Base-by-base conservation (phyloP, 2,329 filamentous ascomycete species). In the Dactylellina cionopaga region DNA sequence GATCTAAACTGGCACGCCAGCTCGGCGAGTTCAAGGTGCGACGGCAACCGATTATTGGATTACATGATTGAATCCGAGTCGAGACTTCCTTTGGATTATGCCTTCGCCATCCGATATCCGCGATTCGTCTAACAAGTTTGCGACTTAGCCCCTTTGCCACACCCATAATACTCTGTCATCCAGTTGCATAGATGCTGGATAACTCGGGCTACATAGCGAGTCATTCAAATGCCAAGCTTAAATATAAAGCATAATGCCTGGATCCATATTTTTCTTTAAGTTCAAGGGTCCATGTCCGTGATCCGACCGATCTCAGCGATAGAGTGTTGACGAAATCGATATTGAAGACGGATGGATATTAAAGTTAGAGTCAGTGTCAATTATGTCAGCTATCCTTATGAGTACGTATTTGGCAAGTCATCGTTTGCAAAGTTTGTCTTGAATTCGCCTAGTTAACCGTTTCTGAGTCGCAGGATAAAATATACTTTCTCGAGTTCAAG, bases 321-420 rank as follows among this genome's bases (percentile, higher is more conserved):
- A 31, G 31, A 29, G n/a, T 1, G 17, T 5, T 0, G 4, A n/a
- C 47, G 6, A 27, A 27, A 55, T n/a, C n/a, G n/a, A n/a, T n/a
- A n/a, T n/a, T n/a, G n/a, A n/a, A n/a, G n/a, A n/a, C n/a, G n/a
- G n/a, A n/a, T n/a, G n/a, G n/a, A 55, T 29, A 55, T 41, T 24
- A 51, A 33, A 17, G 25, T 51, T 51, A 51, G 7, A 47, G 43
- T 33, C n/a, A n/a, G n/a, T n/a, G n/a, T n/a, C n/a, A n/a, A n/a
- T n/a, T n/a, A n/a, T n/a, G n/a, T n/a, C n/a, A n/a, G n/a, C n/a
- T n/a, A n/a, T n/a, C n/a, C n/a, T n/a, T n/a, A n/a, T n/a, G 47
- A 24, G 4, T 56, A 58, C 43, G 52, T 41, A 27, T 52, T 68
- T 52, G 46, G 52, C 52, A 68, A 68, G 44, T 43, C 22, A 41